Conservation (phyloP, 768 basidiomycete genomes). For the Trichaptum fuscoviolaceum region DNA sequence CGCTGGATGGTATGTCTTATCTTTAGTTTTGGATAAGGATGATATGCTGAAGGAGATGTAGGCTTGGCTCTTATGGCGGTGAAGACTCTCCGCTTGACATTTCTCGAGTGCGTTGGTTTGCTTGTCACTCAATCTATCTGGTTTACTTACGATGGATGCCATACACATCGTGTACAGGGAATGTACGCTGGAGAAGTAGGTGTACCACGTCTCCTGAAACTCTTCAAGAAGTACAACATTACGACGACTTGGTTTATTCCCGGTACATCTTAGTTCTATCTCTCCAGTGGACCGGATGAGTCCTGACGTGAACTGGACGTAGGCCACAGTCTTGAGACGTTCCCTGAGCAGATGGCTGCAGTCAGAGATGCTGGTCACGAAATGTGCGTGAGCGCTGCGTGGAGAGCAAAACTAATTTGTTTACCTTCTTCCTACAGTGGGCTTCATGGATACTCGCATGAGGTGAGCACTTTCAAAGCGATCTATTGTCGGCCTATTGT, state of each 20-base stretch:
- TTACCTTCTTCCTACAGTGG: constrained; percentile 34
- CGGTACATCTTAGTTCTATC: constrained; percentile 30
- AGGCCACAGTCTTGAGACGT: constrained; percentile 73
- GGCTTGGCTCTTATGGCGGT: constrained; percentile 74
- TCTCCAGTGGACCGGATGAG: not conserved
- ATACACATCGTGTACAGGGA: constrained; percentile 40
- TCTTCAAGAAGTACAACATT: constrained; percentile 66
- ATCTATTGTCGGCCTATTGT: not conserved
- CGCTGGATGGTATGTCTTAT: constrained; percentile 53
- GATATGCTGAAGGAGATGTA: constrained; percentile 17
- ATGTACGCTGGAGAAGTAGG: constrained; percentile 78
- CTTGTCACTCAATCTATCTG: constrained; percentile 4
- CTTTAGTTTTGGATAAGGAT: not conserved
- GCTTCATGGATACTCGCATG: constrained; percentile 68
- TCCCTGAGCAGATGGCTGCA: constrained; percentile 62
- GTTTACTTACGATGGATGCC: not conserved
- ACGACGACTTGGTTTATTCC: constrained; percentile 75
- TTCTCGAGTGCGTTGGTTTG: constrained; percentile 39
- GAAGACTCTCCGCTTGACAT: constrained; percentile 68
- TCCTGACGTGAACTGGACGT: not conserved
- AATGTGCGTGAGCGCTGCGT: constrained; percentile 32
- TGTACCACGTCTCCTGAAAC: constrained; percentile 57
- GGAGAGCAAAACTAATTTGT: not conserved
- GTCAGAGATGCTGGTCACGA: constrained; percentile 73
- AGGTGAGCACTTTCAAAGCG: constrained; percentile 27